Percentiles rank a stretch among this genome's conserved stretches.
These are phyloP conservation scores for Digitaria exilis DNA, from an alignment of 202 grass and related monocot genomes.

Conservation along the genomic window DNA sequence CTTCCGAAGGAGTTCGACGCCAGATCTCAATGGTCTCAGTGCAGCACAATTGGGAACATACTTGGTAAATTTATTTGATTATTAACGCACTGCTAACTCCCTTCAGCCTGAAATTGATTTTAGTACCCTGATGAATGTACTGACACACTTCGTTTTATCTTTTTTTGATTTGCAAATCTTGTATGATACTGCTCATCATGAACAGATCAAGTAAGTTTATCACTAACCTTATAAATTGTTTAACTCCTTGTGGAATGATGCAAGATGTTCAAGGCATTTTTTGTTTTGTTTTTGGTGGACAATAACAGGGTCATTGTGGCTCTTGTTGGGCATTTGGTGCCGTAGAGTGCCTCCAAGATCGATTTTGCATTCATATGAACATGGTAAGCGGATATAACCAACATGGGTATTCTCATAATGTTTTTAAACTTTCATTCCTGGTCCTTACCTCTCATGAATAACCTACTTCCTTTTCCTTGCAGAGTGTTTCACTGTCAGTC, in stretches of 20 bases:
- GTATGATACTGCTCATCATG: conserved; percentile 23
- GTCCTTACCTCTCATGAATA: conserved; percentile 28
- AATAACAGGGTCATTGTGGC: conserved; percentile 83
- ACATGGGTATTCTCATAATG: not conserved
- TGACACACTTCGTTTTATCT: conserved; percentile 25
- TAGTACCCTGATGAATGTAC: conserved; percentile 22
- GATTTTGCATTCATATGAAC: conserved; percentile 84
- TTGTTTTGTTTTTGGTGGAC: conserved; percentile 6
- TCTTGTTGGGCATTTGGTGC: conserved; percentile 95
- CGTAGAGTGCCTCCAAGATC: conserved; percentile 90
- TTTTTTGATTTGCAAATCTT: not conserved
- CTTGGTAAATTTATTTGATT: conserved; percentile 57
- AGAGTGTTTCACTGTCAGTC: conserved; percentile 86
- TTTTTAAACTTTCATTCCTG: conserved; percentile 16
- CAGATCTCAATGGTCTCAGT: conserved; percentile 73
- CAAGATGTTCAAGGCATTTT: conserved; percentile 15
- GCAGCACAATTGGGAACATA: conserved; percentile 78
- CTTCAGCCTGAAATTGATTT: not conserved
- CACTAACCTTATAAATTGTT: conserved; percentile 4
- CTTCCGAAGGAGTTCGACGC: conserved; percentile 83
- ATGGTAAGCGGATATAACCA: conserved; percentile 38
- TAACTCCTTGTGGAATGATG: not conserved
- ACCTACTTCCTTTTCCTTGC: conserved; percentile 38
- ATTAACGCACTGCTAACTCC: not conserved
- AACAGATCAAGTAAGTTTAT: conserved; percentile 83